A percentile compares a stretch with the other conserved stretches of the same genome.
These are phyloP conservation scores for Cubamyces lactineus DNA, from an alignment of 768 basidiomycete species.

Conservation along the genomic window DNA sequence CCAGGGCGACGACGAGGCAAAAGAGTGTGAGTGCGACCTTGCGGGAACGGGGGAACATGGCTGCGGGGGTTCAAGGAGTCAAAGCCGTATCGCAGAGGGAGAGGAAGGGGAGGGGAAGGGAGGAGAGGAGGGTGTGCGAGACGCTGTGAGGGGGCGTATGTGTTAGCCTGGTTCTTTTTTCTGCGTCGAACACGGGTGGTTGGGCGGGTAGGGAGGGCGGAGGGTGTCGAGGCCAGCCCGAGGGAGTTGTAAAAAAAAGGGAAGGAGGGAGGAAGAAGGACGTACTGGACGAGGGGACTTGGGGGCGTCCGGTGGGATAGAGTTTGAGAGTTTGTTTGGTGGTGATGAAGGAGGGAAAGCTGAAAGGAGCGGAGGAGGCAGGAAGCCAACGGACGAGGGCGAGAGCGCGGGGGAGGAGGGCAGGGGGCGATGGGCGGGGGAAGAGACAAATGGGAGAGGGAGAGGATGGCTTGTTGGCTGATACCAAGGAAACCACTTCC, in stretches of 20 bases:
- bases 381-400: not conserved
- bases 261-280: conserved; percentile 15
- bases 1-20: conserved; percentile 58
- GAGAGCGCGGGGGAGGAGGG: not conserved
- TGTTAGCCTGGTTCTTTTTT: conserved; percentile 12
- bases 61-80: conserved; percentile 26
- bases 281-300: conserved; percentile 24
- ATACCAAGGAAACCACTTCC: conserved; percentile 17
- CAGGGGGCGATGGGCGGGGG: not conserved
- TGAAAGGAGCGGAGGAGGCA: conserved; percentile 25
- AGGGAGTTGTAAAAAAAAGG: not conserved
- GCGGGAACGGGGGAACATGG: conserved; percentile 54
- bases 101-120: conserved; percentile 1
- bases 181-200: conserved; percentile 1
- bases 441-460: not conserved
- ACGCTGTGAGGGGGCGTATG: conserved; percentile 1
- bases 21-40: conserved; percentile 64
- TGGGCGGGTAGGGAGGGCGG: too few species aligned
- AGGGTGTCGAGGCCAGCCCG: conserved; percentile 26
- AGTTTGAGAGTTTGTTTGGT: conserved; percentile 11
- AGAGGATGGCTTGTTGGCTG: not conserved
- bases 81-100: conserved; percentile 10
- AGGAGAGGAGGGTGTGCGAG: conserved; percentile 3
- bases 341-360: conserved; percentile 15
- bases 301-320: conserved; percentile 10